A percentile compares a stretch with the other conserved stretches of the same genome.
Evolutionary conservation across 805 yeast genomes (phyloP).

Genomic region (Pichia deserticola): DNA sequence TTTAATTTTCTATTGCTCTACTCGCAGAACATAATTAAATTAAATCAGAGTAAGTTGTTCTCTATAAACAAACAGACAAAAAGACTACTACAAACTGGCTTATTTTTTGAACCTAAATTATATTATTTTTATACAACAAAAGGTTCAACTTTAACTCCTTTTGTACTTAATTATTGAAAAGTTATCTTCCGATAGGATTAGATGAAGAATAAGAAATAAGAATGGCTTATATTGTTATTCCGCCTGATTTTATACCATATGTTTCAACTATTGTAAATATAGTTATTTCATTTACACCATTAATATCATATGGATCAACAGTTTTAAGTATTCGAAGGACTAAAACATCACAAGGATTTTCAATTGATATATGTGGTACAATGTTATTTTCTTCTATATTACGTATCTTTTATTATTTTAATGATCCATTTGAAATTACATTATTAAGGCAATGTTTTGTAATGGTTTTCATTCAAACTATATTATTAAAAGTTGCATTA

Average conservation of each 20-base stretch:
- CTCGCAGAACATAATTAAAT: too few relatives aligned
- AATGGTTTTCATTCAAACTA: constrained; percentile 75
- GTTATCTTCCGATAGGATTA: too few relatives aligned
- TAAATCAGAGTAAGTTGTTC: too few relatives aligned
- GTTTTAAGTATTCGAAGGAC: constrained; percentile 57
- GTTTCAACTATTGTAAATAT: constrained; percentile 45
- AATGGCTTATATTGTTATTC: constrained; percentile 26
- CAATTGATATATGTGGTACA: constrained; percentile 88
- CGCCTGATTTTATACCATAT: constrained; percentile 27
- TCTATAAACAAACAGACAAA: too few relatives aligned
- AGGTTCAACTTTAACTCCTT: too few relatives aligned
- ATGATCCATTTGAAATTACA: constrained; percentile 76
- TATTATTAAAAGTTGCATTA: constrained; percentile 58
- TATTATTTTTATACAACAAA: too few relatives aligned
- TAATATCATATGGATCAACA: constrained; percentile 83
- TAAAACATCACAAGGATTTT: constrained; percentile 69
- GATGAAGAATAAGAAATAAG: neutral
- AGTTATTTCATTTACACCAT: constrained; percentile 71
- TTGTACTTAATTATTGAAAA: too few relatives aligned
- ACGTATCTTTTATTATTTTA: constrained; percentile 68
- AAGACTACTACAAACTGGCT: too few relatives aligned
- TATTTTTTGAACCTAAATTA: too few relatives aligned
- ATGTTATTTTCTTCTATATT: constrained; percentile 74
- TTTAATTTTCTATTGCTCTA: too few relatives aligned
- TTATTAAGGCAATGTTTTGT: constrained; percentile 69